Evolutionary conservation across 106 monocot species (phyloP).

Genomic region (Chionographis japonica): DNA sequence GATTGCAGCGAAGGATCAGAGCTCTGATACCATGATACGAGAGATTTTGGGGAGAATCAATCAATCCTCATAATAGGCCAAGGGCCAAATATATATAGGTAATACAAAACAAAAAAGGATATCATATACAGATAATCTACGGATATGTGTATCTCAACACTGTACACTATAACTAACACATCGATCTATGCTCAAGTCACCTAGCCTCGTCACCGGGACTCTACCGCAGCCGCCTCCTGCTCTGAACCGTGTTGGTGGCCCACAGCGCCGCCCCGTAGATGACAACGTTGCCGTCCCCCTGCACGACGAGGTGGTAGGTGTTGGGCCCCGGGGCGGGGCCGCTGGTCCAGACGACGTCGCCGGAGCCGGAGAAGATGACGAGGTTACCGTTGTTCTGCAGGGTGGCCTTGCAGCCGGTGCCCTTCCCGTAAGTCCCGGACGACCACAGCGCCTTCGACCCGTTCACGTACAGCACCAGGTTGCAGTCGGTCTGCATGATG

Average conservation of each 20-base stretch:
- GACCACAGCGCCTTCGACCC: conserved; percentile 8
- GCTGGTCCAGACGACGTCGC: conserved; percentile 16
- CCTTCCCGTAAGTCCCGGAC: conserved; percentile 14
- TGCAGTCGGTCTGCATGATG: conserved; percentile 28
- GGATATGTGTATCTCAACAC: too few species aligned
- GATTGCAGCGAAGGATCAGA: too few species aligned
- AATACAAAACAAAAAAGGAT: too few species aligned
- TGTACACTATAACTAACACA: too few species aligned
- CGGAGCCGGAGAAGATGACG: conserved; percentile 13
- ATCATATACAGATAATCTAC: too few species aligned
- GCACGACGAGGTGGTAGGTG: conserved; percentile 19
- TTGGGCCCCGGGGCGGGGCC: conserved; percentile 5
- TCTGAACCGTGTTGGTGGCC: conserved; percentile 23
- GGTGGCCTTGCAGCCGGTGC: conserved; percentile 14
- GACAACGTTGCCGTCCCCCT: conserved; percentile 27
- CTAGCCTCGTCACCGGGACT: too few species aligned
- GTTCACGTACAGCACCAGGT: conserved; percentile 28
- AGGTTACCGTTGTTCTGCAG: conserved; percentile 25
- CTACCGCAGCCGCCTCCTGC: not conserved
- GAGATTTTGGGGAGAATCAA: too few species aligned
- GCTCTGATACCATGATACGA: too few species aligned
- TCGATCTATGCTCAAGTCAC: too few species aligned
- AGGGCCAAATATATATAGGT: too few species aligned
- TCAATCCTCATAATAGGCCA: too few species aligned
- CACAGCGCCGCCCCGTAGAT: conserved; percentile 17